Base-by-base conservation (phyloP, 116 monocot species). In the Trichopus zeylanicus region DNA sequence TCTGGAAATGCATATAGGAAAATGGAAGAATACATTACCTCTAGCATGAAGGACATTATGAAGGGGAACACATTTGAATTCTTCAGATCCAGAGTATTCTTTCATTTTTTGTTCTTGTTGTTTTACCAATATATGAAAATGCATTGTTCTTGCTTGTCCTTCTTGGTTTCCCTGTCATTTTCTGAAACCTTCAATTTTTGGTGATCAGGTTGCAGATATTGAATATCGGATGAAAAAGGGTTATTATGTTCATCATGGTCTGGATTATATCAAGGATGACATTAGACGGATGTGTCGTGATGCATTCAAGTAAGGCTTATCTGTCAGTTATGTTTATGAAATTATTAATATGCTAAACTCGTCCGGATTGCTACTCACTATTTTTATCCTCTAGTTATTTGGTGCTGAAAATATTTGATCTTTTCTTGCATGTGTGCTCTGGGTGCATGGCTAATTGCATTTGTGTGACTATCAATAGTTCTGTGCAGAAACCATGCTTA, bases 201-300 rank as follows among this genome's bases (percentile, higher is more conserved):
- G 65, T 66, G 48, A 56, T 39, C 71, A 99, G 99, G 88, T 99
- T 81, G 73, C 85, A 61, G 69, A 73, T 67, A 88, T 99, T 67
- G 92, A 99, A 73, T 85, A 78, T 62, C 82, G 77, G 72, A 85
- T 99, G 78, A 80, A 56, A 83, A 85, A 54, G 74, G 99, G 99
- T 54, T 82, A 88, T 67, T 99, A 99, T 67, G 62, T 71, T 70
- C 82, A 80, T n/a, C 88, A 53, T 83, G 99, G 99, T 22, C 65
- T 92, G 70, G 72, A 56, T 72, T 92, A 74, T 71, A 31, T 99
- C 15, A 91, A 86, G 72, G 85, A 88, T 67, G 99, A 99, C 60
- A 92, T 99, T 32, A 78, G 82, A 51, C 65, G 80, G 37, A 92
- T 99, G 88, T 99, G 99, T 48, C 65, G 88, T 34, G 88, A 92